These are phyloP conservation scores for Brassica incana DNA, from an alignment of 345 rosid species.

Conservation along the genomic window DNA sequence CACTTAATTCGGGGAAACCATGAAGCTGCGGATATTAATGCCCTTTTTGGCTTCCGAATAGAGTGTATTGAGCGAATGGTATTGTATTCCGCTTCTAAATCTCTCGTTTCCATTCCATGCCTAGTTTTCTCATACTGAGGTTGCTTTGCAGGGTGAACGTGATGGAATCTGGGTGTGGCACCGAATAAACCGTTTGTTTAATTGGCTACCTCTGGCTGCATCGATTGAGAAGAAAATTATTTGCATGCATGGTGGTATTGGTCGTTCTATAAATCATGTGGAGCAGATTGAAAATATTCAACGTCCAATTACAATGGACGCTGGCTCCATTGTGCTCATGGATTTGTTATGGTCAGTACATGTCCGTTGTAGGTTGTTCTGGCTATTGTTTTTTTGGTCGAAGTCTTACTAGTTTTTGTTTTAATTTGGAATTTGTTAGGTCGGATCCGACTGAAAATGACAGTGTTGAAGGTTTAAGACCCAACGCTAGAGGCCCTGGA, in stretches of 20 bases:
- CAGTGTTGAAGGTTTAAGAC: conserved; percentile 88
- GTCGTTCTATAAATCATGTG: conserved; percentile 87
- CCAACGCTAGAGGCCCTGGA: conserved; percentile 95
- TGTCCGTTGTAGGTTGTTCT: conserved; percentile 9
- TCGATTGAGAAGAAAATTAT: conserved; percentile 89
- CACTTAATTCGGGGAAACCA: conserved; percentile 95
- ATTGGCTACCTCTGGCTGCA: conserved; percentile 94
- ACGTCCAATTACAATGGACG: conserved; percentile 95
- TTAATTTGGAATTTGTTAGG: conserved; percentile 45
- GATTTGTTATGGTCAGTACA: conserved; percentile 78
- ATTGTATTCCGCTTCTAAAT: conserved; percentile 26
- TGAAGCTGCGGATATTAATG: conserved; percentile 97
- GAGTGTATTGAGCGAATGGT: conserved; percentile 98
- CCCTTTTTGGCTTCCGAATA: conserved; percentile 90
- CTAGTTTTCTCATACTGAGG: conserved; percentile 22
- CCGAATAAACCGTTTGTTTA: conserved; percentile 84
- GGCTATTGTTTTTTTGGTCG: conserved; percentile 15
- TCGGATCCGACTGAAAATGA: conserved; percentile 95
- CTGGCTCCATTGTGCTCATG: conserved; percentile 91
- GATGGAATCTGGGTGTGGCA: conserved; percentile 98
- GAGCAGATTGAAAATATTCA: conserved; percentile 87
- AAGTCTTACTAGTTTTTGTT: conserved; percentile 15
- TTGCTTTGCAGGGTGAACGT: conserved; percentile 70
- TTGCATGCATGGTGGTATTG: conserved; percentile 97
- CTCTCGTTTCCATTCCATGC: conserved; percentile 1